Conservation (phyloP, 495 filamentous ascomycete species). For the Penicillium daleae region DNA sequence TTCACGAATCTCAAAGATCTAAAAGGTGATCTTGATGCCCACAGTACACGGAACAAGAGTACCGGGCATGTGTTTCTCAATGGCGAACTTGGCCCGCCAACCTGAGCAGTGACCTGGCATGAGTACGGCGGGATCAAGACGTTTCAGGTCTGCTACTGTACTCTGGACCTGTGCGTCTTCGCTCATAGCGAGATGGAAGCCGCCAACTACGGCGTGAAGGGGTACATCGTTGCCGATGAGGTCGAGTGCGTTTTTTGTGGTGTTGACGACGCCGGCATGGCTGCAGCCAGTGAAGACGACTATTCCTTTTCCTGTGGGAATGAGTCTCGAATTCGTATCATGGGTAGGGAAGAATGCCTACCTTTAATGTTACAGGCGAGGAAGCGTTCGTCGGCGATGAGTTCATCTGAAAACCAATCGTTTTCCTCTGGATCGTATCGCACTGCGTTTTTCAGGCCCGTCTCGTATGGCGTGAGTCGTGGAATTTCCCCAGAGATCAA, state of each 20-base stretch:
- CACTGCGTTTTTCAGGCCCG: slow-evolving; percentile 52
- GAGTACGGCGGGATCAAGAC: slow-evolving; percentile 55
- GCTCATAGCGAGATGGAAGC: slow-evolving; percentile 61
- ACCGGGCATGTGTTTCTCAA: slow-evolving; percentile 60
- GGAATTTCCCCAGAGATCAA: slow-evolving; percentile 63
- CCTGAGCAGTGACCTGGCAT: slow-evolving; percentile 65
- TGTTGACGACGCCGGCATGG: slow-evolving; percentile 64
- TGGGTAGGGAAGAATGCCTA: too few species aligned
- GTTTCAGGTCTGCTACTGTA: slow-evolving; percentile 56
- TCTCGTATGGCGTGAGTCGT: slow-evolving; percentile 56
- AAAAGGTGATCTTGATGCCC: slow-evolving; percentile 54
- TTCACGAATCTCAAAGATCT: too few species aligned
- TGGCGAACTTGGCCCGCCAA: slow-evolving; percentile 63
- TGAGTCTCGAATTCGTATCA: too few species aligned
- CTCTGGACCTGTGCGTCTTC: slow-evolving; percentile 46
- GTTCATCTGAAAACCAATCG: slow-evolving; percentile 58
- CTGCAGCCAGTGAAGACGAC: slow-evolving; percentile 67
- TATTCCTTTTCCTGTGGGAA: slow-evolving; percentile 53
- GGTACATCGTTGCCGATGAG: slow-evolving; percentile 42
- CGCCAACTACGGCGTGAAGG: slow-evolving; percentile 61
- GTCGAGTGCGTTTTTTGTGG: slow-evolving; percentile 52
- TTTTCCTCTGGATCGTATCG: slow-evolving; percentile 47
- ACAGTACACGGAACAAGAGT: slow-evolving; percentile 60
- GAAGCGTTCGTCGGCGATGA: slow-evolving; percentile 62
- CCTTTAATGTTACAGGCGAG: slow-evolving; percentile 63